Conservation (phyloP, 495 filamentous ascomycete species). For the Letharia columbiana region DNA sequence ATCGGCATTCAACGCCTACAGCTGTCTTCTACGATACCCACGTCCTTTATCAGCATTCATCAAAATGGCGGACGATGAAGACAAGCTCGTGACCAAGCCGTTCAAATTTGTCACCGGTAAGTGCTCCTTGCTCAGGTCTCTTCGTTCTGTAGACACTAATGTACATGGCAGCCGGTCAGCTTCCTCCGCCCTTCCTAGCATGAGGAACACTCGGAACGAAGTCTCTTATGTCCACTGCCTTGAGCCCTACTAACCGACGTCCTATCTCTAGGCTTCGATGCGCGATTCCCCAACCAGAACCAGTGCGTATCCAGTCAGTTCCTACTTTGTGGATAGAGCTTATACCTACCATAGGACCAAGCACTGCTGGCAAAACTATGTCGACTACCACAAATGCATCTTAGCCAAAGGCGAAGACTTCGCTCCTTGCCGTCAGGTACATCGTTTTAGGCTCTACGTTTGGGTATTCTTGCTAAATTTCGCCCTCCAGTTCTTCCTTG, state of each 20-base stretch:
- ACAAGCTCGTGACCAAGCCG: constrained; percentile 90
- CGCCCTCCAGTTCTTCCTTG: constrained; percentile 70
- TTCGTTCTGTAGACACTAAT: constrained; percentile 24
- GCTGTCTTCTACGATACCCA: background rate
- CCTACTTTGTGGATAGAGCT: background rate
- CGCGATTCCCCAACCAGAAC: constrained; percentile 97
- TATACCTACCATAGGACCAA: constrained; percentile 45
- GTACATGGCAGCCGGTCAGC: constrained; percentile 41
- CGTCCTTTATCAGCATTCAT: background rate
- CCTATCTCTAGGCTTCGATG: constrained; percentile 71
- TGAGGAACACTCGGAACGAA: background rate
- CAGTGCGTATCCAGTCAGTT: constrained; percentile 46
- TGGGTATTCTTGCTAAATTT: background rate
- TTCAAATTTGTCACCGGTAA: constrained; percentile 99
- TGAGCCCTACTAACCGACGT: background rate
- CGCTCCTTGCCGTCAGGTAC: constrained; percentile 91
- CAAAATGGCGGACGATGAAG: constrained; percentile 50
- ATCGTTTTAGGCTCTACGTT: constrained; percentile 9
- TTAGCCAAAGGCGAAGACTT: constrained; percentile 98
- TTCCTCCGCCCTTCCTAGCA: background rate
- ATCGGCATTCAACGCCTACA: background rate
- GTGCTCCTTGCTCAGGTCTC: constrained; percentile 32
- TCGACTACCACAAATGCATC: constrained; percentile 99
- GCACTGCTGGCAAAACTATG: constrained; percentile 99
- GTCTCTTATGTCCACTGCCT: background rate